Base-by-base conservation (phyloP, 2,329 filamentous ascomycete genomes). In the Nemania abortiva region DNA sequence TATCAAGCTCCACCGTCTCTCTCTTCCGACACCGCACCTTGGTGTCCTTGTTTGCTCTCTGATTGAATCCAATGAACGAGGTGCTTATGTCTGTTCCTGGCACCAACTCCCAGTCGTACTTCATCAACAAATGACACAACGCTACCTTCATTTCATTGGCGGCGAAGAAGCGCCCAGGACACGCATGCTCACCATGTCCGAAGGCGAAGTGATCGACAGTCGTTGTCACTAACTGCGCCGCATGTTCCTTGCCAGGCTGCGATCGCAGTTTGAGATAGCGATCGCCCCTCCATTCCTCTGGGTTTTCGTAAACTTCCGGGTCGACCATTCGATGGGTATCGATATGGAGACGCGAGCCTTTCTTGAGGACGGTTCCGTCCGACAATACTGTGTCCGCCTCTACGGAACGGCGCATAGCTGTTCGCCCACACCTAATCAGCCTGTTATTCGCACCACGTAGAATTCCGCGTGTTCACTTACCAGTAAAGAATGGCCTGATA, bases 131-230 rank as follows among this genome's bases (percentile, higher is more conserved):
- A 53, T 76, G 73, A 42, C 66, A 73, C 10, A 76, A 64, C 3
- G 68, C 39, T 10, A 76, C 65, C 74, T 83, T 82, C 27, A 82
- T 73, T 65, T 80, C 75, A 61, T 77, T 78, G 15, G 73, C 75
- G 2, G 80, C 81, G 68, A 83, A 75, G 67, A 76, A 77, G 39
- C 75, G 71, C 4, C 75, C 76, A 3, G 75, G 72, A 18, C 76
- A 77, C 0, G 79, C 78, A 53, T 82, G 80, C 7, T 70, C 70
- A 6, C 81, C 82, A 63, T 82, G 76, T 1, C 82, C 82, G 54
- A 82, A 83, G 9, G 59, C 74, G 18, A 80, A 56, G 24, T 75
- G 75, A 10, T 79, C 75, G 1, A 67, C 65, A 1, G 68, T 75
- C 1, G 78, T 77, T 6, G 75, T 74, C 6, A 78, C 79, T 29